Conservation (phyloP, 257 asterid species). For the Solanum peruvianum region DNA sequence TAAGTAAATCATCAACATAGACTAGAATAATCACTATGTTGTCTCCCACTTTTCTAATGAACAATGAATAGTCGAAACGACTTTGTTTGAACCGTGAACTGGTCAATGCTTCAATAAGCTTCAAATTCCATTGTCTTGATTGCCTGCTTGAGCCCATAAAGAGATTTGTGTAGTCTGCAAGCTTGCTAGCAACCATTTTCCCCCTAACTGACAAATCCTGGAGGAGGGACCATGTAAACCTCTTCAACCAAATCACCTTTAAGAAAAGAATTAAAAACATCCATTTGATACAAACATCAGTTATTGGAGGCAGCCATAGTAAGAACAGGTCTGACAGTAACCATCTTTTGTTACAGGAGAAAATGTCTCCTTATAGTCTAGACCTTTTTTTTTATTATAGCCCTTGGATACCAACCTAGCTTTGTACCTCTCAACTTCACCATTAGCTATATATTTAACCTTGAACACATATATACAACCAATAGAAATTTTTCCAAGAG, state of each 20-base stretch:
- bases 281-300: not conserved
- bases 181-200: not conserved
- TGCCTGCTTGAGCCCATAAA: not conserved
- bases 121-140: not conserved
- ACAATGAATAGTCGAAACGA: not conserved
- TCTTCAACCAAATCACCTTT: not conserved
- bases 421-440: not conserved
- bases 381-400: not conserved
- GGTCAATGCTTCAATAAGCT: not conserved
- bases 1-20: not conserved
- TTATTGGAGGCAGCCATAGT: not conserved
- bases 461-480: not conserved
- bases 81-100: not conserved
- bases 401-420: not conserved
- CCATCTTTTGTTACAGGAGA: not conserved
- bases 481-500: not conserved
- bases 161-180: not conserved
- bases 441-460: not conserved
- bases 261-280: too few species aligned
- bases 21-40: not conserved
- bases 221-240: not conserved
- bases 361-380: not conserved
- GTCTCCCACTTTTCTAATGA: not conserved
- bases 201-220: not conserved
- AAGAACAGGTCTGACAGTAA: not conserved